Evolutionary conservation across 2,329 filamentous ascomycete genomes (phyloP), one percentile per base, ranked within the genome.

Genomic region (Diaporthe amygdali): DNA sequence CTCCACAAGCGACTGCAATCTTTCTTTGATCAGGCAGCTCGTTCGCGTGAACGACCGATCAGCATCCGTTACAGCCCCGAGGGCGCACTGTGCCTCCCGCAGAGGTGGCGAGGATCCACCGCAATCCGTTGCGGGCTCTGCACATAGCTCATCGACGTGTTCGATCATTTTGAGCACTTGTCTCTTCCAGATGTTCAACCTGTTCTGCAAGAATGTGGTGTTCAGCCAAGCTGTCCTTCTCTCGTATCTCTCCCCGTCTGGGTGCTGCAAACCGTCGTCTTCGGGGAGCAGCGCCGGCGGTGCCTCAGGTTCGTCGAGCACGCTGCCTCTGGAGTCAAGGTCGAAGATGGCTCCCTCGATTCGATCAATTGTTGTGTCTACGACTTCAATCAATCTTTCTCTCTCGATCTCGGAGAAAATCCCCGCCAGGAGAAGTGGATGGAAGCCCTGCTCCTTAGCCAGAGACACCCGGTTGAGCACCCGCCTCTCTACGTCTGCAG

Each of bases 361-460:
- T 3, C 74, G 64, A 27, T 74, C 68, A 14, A 77, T 76, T 17
- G 74, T 73, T 2, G 56, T 9, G 3, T 77, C 73, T 0, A 77
- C 71, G 1, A 76, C 61, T 0, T 63, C 17, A 8, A 76, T 59
- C 51, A 79, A 75, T 32, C 78, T 72, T 3, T 39, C 51, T 7
- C 77, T 71, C 66, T 81, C 79, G 1, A 81, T 66, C 61, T 81
- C 79, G 7, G 75, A 76, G 15, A 81, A 74, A 3, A 81, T 79
- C 2, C 77, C 78, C 2, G 76, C 75, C 9, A 79, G 10, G 0
- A 81, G 46, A 2, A 81, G 44, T 1, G 79, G 79, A 54, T 81
- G 75, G 0, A 61, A 61, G 0, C 71, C 70, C 10, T 74, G 74
- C 22, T 59, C 54, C 4, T 25, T 41, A 1, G 70, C 61, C 1